Evolutionary conservation across 352 stramenopile species (phyloP).

Genomic region (Phytophthora kernoviae): DNA sequence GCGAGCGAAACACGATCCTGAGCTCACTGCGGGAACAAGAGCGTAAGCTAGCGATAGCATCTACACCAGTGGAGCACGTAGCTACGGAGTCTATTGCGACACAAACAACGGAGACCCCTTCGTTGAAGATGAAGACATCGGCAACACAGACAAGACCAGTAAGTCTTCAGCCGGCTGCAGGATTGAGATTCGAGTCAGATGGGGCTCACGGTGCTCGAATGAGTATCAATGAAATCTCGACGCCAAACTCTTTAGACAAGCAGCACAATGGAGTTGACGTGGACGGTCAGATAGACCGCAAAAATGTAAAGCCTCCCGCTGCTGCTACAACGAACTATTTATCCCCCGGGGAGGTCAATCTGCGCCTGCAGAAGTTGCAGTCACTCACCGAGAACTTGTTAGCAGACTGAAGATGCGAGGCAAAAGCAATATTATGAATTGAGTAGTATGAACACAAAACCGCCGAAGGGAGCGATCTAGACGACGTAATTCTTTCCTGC

Average conservation of each 20-base stretch:
- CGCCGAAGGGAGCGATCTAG: conserved; percentile 19
- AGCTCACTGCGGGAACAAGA: conserved; percentile 60
- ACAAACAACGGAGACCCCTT: conserved; percentile 25
- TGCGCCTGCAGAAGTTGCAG: conserved; percentile 56
- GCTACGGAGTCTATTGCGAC: conserved; percentile 14
- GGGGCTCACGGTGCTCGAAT: conserved; percentile 21
- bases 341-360: conserved; percentile 35
- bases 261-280: conserved; percentile 2
- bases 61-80: conserved; percentile 1
- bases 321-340: conserved; percentile 8
- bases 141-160: conserved; percentile 23
- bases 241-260: conserved; percentile 10
- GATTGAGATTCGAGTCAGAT: background rate
- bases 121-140: conserved; percentile 13
- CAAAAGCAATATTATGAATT: conserved; percentile 23
- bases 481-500: conserved; percentile 78
- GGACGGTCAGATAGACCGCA: background rate
- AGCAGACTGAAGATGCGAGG: conserved; percentile 35
- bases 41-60: conserved; percentile 31
- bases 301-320: conserved; percentile 1
- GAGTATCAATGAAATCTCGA: conserved; percentile 39
- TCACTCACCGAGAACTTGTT: conserved; percentile 63
- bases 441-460: conserved; percentile 25
- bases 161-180: background rate
- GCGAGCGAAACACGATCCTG: conserved; percentile 70